These are phyloP conservation scores for Xylariales sp. DNA, from an alignment of 2,329 filamentous ascomycete genomes.

Conservation along the genomic window DNA sequence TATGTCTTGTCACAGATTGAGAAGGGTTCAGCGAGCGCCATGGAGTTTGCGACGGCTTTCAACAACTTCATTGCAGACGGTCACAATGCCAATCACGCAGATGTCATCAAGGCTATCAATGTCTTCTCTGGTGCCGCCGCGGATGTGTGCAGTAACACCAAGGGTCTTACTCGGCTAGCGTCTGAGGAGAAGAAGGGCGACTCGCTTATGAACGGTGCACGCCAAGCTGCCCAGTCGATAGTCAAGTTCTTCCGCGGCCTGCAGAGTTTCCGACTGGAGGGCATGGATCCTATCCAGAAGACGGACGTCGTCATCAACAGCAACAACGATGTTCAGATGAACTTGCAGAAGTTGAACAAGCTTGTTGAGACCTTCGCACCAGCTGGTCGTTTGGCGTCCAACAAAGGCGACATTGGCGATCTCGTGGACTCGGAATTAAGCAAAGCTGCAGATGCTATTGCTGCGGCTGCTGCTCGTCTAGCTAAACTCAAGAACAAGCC, in stretches of 20 bases:
- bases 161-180: slow-evolving; percentile 87
- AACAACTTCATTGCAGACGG: slow-evolving; percentile 98
- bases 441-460: slow-evolving; percentile 93
- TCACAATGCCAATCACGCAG: slow-evolving; percentile 80
- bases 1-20: slow-evolving; percentile 97
- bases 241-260: slow-evolving; percentile 94
- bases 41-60: slow-evolving; percentile 96
- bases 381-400: slow-evolving; percentile 70
- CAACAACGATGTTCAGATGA: slow-evolving; percentile 93
- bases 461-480: slow-evolving; percentile 82
- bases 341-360: slow-evolving; percentile 89
- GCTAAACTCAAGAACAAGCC: slow-evolving; percentile 94
- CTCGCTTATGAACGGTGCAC: slow-evolving; percentile 73
- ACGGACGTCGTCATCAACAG: slow-evolving; percentile 96
- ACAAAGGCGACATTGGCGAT: slow-evolving; percentile 83
- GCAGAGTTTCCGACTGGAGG: slow-evolving; percentile 89
- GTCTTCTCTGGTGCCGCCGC: slow-evolving; percentile 86
- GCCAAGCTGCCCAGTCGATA: slow-evolving; percentile 78
- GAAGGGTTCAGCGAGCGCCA: slow-evolving; percentile 89
- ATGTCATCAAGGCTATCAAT: slow-evolving; percentile 89
- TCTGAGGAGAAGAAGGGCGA: slow-evolving; percentile 95
- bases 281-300: slow-evolving; percentile 85
- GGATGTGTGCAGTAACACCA: slow-evolving; percentile 93
- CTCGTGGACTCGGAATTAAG: slow-evolving; percentile 86
- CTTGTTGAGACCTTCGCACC: slow-evolving; percentile 88